These are phyloP conservation scores for Micractinium conductrix DNA, from an alignment of 139 green algal genomes.

Conservation along the genomic window DNA sequence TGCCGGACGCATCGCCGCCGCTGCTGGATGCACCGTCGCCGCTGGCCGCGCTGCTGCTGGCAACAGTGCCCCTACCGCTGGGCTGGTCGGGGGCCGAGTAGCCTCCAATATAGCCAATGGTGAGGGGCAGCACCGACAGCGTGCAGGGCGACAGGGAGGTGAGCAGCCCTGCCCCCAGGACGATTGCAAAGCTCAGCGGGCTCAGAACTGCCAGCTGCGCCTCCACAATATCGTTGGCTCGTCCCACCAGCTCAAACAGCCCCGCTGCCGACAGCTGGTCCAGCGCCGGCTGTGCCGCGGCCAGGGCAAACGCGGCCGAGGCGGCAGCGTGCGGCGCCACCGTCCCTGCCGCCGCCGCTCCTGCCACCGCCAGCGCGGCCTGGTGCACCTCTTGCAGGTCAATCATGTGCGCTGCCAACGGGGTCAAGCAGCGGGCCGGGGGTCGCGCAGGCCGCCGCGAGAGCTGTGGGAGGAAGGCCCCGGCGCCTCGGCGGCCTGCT, in stretches of 20 bases:
- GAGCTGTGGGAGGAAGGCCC: too few relatives aligned
- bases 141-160: slow-evolving; percentile 96
- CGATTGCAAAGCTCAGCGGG: slow-evolving; percentile 70
- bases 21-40: not conserved
- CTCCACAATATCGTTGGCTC: slow-evolving; percentile 53
- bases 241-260: slow-evolving; percentile 54
- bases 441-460: not conserved
- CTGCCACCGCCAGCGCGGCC: not conserved
- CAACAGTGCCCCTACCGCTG: not conserved
- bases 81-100: slow-evolving; percentile 52
- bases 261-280: slow-evolving; percentile 5
- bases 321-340: not conserved
- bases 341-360: not conserved
- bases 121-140: slow-evolving; percentile 86
- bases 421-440: not conserved
- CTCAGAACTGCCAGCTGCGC: slow-evolving; percentile 64
- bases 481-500: too few relatives aligned
- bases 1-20: not conserved
- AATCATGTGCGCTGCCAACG: not conserved
- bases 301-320: not conserved
- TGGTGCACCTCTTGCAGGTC: not conserved
- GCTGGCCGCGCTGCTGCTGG: not conserved
- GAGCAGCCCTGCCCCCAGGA: slow-evolving; percentile 86
- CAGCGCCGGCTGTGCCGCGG: not conserved
- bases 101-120: slow-evolving; percentile 92